Evolutionary conservation across 2,329 filamentous ascomycete genomes (phyloP).

Genomic region (Cladosporium sp.): DNA sequence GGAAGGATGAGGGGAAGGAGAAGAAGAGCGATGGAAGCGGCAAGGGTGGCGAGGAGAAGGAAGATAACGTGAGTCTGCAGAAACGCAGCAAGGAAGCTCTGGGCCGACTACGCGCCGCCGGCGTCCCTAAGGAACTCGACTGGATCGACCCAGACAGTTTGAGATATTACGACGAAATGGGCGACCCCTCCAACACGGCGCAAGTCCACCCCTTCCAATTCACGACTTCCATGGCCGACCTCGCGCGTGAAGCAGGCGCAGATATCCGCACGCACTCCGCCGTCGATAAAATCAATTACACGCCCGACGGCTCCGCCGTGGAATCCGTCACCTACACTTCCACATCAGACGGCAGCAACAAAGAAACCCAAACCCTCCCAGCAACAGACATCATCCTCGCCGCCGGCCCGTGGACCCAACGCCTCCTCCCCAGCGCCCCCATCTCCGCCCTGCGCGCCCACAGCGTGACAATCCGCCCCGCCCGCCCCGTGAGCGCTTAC

Average conservation of each 20-base stretch:
- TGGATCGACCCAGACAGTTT: slow-evolving; percentile 73
- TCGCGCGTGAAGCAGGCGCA: slow-evolving; percentile 60
- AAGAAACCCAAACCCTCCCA: slow-evolving; percentile 41
- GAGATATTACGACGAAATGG: slow-evolving; percentile 76
- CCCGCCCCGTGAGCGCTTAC: slow-evolving; percentile 62
- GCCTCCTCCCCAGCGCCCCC: slow-evolving; percentile 51
- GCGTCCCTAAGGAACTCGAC: slow-evolving; percentile 72
- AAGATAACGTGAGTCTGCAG: slow-evolving; percentile 46
- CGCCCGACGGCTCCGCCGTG: slow-evolving; percentile 44
- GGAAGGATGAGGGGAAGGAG: slow-evolving; percentile 35
- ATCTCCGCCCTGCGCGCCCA: slow-evolving; percentile 60
- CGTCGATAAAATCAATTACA: slow-evolving; percentile 63
- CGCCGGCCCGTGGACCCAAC: slow-evolving; percentile 59
- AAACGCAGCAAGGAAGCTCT: slow-evolving; percentile 51
- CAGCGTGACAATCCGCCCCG: slow-evolving; percentile 57
- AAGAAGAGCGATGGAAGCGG: neutral
- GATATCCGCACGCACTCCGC: slow-evolving; percentile 60
- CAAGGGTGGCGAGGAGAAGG: neutral
- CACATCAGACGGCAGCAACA: slow-evolving; percentile 47
- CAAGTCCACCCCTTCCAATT: slow-evolving; percentile 94
- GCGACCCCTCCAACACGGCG: slow-evolving; percentile 72
- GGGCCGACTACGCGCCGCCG: slow-evolving; percentile 51
- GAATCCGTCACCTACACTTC: slow-evolving; percentile 58
- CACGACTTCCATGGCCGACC: slow-evolving; percentile 73
- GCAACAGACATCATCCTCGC: slow-evolving; percentile 57